These are phyloP conservation scores for Trapa incisa DNA, from an alignment of 345 rosid genomes.

Conservation along the genomic window DNA sequence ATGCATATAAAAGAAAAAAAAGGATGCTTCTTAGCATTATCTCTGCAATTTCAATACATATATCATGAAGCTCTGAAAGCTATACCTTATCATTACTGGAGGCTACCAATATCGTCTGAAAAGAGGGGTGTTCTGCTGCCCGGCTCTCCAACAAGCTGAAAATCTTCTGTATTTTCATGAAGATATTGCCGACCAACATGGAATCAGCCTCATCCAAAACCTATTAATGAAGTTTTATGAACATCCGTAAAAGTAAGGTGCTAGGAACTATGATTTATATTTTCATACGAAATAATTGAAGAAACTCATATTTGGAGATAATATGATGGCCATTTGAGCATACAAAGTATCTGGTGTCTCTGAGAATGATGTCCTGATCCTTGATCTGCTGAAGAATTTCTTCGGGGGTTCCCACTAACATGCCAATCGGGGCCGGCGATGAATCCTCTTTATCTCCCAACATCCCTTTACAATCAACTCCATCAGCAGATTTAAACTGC, in stretches of 20 bases:
- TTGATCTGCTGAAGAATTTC: slow-evolving; percentile 81
- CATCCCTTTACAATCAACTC: slow-evolving; percentile 45
- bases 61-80: not conserved
- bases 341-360: slow-evolving; percentile 63
- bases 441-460: slow-evolving; percentile 63
- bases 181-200: slow-evolving; percentile 77
- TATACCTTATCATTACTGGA: slow-evolving; percentile 75
- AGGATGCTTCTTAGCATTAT: no score
- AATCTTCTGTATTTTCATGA: slow-evolving; percentile 70
- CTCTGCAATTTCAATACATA: not conserved
- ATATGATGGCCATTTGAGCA: not conserved
- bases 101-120: slow-evolving; percentile 67
- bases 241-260: not conserved
- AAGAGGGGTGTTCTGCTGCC: slow-evolving; percentile 46
- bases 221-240: slow-evolving; percentile 24
- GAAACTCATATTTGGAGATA: not conserved
- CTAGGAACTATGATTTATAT: not conserved
- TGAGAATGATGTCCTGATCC: slow-evolving; percentile 72
- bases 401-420: slow-evolving; percentile 90
- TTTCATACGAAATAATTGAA: not conserved
- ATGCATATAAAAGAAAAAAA: no score
- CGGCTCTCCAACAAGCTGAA: slow-evolving; percentile 56
- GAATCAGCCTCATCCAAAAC: slow-evolving; percentile 94
- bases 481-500: slow-evolving; percentile 54
- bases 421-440: slow-evolving; percentile 53